phyloP scores from a whole-genome alignment of 176 grass and related monocot genomes.

The Paspalum vaginatum region DNA sequence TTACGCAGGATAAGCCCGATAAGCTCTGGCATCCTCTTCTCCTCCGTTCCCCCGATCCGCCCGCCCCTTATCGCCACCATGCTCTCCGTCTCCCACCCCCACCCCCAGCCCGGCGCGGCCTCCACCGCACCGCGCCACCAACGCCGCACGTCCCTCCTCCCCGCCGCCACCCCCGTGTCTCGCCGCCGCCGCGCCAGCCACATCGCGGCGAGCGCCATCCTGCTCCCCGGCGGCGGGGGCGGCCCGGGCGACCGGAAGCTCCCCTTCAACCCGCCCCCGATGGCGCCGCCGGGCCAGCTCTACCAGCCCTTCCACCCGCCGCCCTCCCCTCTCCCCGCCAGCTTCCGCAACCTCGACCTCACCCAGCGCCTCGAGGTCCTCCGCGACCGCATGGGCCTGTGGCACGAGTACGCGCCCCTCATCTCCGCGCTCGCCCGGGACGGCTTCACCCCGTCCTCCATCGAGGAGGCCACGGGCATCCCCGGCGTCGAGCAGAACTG shows the following conservation, averaged over 20 bases:
- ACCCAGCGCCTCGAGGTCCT: constrained; percentile 66
- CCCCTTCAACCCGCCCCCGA: constrained; percentile 54
- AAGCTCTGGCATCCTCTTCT: constrained; percentile 15
- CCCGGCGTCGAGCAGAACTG: constrained; percentile 81
- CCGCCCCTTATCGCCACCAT: constrained; percentile 43
- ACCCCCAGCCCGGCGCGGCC: constrained; percentile 28
- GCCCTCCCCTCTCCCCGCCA: constrained; percentile 50
- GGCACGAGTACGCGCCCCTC: constrained; percentile 88
- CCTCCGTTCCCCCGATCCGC: neutral
- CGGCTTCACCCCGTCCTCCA: constrained; percentile 79
- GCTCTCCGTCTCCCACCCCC: constrained; percentile 64
- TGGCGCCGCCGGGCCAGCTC: constrained; percentile 49
- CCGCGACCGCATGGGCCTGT: constrained; percentile 65
- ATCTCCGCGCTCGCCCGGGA: constrained; percentile 61
- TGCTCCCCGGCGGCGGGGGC: constrained; percentile 26
- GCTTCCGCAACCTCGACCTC: constrained; percentile 53
- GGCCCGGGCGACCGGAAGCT: constrained; percentile 40
- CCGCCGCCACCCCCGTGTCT: neutral
- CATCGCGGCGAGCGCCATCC: constrained; percentile 39
- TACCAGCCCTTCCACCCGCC: constrained; percentile 88
- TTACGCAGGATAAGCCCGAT: constrained; percentile 40
- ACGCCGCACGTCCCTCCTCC: neutral
- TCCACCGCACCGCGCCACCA: constrained; percentile 7
- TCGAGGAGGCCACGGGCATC: constrained; percentile 81
- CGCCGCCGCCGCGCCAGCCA: constrained; percentile 26